Percentiles rank a stretch among this genome's conserved stretches.
phyloP scores from a whole-genome alignment of 768 basidiomycete genomes.

The Xanthoconium purpureum region DNA sequence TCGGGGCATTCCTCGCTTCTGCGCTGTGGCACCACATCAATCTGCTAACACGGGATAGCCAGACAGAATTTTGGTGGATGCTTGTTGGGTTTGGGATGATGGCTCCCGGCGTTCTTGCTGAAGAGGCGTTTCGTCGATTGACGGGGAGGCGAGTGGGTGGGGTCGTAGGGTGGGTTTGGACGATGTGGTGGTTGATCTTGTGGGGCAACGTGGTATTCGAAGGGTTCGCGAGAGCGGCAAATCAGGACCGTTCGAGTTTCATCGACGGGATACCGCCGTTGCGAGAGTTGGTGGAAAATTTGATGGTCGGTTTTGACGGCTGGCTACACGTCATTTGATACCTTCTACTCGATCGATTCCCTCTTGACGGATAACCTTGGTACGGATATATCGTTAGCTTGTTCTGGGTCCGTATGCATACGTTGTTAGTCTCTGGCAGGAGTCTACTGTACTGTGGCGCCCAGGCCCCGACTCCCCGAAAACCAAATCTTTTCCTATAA shows the following conservation, averaged over 20 bases:
- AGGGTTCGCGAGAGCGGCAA: background rate
- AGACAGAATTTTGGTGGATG: background rate
- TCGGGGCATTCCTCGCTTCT: background rate
- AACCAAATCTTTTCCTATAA: too few species aligned
- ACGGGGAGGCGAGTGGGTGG: constrained; percentile 1
- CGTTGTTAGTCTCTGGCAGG: too few species aligned
- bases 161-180: background rate
- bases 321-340: background rate
- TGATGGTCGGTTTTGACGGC: background rate
- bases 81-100: constrained; percentile 4
- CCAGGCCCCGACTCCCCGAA: too few species aligned
- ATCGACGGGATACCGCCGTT: background rate
- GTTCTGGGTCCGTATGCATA: too few species aligned
- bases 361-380: too few species aligned
- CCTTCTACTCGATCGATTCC: too few species aligned
- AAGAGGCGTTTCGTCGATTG: background rate
- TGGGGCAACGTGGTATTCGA: background rate
- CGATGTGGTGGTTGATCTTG: background rate
- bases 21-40: background rate
- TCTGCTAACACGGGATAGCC: background rate
- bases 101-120: background rate
- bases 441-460: too few species aligned
- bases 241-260: background rate
- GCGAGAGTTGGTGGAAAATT: background rate
- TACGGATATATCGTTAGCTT: too few species aligned